Conservation (phyloP, 2,329 filamentous ascomycete species). For the Aspergillus alliaceus region DNA sequence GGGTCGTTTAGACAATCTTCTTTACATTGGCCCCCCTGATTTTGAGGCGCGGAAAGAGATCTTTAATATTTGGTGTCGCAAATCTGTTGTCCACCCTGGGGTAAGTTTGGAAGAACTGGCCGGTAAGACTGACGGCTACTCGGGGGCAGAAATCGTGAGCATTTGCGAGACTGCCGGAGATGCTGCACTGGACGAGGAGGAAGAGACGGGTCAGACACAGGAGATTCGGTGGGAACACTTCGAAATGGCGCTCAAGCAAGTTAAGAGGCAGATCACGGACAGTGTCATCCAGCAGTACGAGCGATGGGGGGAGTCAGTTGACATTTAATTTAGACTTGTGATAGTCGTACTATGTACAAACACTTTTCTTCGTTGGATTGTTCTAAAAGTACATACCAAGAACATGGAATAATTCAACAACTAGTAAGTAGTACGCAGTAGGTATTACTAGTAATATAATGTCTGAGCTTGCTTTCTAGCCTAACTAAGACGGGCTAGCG, state of each 20-base stretch:
- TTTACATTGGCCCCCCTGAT: slow-evolving; percentile 84
- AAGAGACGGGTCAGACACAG: slow-evolving; percentile 40
- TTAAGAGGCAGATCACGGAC: slow-evolving; percentile 60
- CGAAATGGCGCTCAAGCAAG: slow-evolving; percentile 42
- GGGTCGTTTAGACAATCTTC: slow-evolving; percentile 78
- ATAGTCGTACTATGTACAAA: no score
- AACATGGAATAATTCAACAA: no score
- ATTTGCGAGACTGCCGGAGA: slow-evolving; percentile 56
- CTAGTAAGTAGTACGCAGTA: no score
- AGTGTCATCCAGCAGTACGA: slow-evolving; percentile 61
- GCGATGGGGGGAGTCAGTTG: slow-evolving; percentile 46
- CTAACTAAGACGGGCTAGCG: no score
- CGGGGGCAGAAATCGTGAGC: slow-evolving; percentile 77
- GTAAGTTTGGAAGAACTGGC: slow-evolving; percentile 68
- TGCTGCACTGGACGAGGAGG: slow-evolving; percentile 53
- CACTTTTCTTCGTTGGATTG: no score
- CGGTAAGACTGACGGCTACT: slow-evolving; percentile 69
- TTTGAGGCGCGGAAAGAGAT: slow-evolving; percentile 73
- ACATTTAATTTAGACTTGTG: no score
- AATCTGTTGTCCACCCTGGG: slow-evolving; percentile 60
- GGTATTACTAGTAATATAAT: no score
- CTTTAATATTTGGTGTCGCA: slow-evolving; percentile 65
- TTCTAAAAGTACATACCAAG: no score
- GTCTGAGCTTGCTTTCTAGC: no score
- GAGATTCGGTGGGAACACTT: slow-evolving; percentile 46